Evolutionary conservation across 1,139 yeast species (phyloP).

Genomic region (Debaryomyces singareniensis): DNA sequence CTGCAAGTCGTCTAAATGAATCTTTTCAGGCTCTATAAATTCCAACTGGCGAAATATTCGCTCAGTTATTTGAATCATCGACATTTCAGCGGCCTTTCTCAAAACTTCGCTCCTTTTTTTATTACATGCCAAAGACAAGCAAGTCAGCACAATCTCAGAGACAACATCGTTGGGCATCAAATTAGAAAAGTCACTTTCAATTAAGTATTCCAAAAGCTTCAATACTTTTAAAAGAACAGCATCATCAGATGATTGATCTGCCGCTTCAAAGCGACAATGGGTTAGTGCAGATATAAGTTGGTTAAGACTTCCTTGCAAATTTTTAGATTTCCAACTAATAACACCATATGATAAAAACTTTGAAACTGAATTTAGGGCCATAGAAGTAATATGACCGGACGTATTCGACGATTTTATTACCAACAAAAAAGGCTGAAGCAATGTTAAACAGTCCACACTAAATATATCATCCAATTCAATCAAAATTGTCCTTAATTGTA

Average conservation of each 20-base stretch:
- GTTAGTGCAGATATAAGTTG: slow-evolving; percentile 74
- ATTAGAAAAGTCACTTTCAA: slow-evolving; percentile 59
- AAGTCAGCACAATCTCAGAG: slow-evolving; percentile 86
- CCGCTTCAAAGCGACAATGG: slow-evolving; percentile 93
- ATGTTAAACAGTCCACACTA: slow-evolving; percentile 63
- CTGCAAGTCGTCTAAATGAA: slow-evolving; percentile 21
- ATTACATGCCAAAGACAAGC: slow-evolving; percentile 88
- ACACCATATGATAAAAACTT: slow-evolving; percentile 67
- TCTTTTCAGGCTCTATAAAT: slow-evolving; percentile 47
- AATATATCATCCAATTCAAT: slow-evolving; percentile 48
- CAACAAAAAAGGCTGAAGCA: slow-evolving; percentile 79
- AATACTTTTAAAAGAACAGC: slow-evolving; percentile 82
- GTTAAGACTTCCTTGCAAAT: slow-evolving; percentile 44
- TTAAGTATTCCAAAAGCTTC: slow-evolving; percentile 62
- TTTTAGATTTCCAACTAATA: slow-evolving; percentile 35
- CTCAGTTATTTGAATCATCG: slow-evolving; percentile 66
- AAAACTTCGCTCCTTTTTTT: slow-evolving; percentile 87
- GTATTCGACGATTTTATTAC: slow-evolving; percentile 84
- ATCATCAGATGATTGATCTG: slow-evolving; percentile 90
- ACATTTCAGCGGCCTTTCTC: slow-evolving; percentile 83
- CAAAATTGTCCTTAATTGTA: slow-evolving; percentile 69
- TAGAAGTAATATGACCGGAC: slow-evolving; percentile 77
- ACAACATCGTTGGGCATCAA: slow-evolving; percentile 74
- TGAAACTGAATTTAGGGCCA: slow-evolving; percentile 71
- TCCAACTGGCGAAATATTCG: slow-evolving; percentile 60